Evolutionary conservation across 108 stramenopile genomes (phyloP).

Genomic region (Nitzschia inconspicua): DNA sequence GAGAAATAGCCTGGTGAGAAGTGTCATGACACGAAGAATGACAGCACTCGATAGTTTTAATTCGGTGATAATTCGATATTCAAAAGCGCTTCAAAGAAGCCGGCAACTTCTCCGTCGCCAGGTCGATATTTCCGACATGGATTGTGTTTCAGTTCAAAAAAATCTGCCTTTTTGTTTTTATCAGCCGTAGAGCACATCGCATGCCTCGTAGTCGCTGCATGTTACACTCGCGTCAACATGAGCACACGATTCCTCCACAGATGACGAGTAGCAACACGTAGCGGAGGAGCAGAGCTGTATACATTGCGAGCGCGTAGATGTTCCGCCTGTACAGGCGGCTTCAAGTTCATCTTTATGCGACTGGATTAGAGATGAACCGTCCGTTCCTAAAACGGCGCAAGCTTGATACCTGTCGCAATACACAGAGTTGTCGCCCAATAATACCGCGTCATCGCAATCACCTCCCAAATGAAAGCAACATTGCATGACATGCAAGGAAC

Average conservation of each 20-base stretch:
- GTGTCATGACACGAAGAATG: too few relatives aligned
- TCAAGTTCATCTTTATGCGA: constrained; percentile 3
- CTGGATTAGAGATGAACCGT: background rate
- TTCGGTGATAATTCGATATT: too few relatives aligned
- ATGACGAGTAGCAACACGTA: constrained; percentile 15
- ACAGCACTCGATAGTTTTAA: too few relatives aligned
- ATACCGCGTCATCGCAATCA: constrained; percentile 2
- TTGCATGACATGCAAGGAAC: constrained; percentile 2
- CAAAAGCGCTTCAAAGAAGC: too few relatives aligned
- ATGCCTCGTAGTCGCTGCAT: constrained; percentile 15
- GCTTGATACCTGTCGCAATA: constrained; percentile 14
- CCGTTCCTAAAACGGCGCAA: constrained; percentile 5
- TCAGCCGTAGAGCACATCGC: constrained; percentile 10
- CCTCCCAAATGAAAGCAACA: constrained; percentile 15
- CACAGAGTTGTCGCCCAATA: background rate
- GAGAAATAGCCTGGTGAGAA: too few relatives aligned
- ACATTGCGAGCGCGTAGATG: constrained; percentile 1
- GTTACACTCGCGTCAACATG: constrained; percentile 6
- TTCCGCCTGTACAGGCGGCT: background rate
- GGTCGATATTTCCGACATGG: too few relatives aligned
- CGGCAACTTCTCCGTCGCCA: too few relatives aligned
- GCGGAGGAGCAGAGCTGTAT: constrained; percentile 8
- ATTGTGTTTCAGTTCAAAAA: background rate
- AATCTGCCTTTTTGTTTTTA: background rate
- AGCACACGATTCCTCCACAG: constrained; percentile 3